Base-by-base conservation (phyloP, 225 moss, liverwort and hornwort genomes). In the Climacium dendroides region DNA sequence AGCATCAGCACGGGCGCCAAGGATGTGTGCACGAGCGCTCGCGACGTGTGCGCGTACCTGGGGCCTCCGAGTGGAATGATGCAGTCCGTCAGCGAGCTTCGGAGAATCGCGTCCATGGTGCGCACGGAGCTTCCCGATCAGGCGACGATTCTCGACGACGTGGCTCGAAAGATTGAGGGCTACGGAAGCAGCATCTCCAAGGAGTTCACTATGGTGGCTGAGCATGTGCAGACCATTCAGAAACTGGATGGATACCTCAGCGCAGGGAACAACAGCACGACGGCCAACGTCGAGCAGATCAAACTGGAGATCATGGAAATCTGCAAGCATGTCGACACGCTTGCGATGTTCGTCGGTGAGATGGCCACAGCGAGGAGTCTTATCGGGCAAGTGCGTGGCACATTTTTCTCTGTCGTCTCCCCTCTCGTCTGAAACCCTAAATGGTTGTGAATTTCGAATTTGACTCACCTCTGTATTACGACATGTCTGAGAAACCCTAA, bases 141-240 rank as follows among this genome's bases (percentile, higher is more conserved):
- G 61, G 89, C 91, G 9, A 43, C 53, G 19, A 90, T 55, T 62
- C 93, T 96, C 6, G 66, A 86, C 43, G 85, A 78, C 24, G 90
- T 92, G 10, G 89, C 90, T 10, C 60, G 80, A 34, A 85, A 83
- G 47, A 80, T 95, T 18, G 87, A 91, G 35, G 69, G 72, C 7
- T 93, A 84, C 11, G 92, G 87, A 11, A 70, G 53, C 48, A 88
- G 73, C 80, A 90, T 95, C 85, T 94, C 91, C 54, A 45, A 53
- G 13, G 95, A 95, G 78, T 87, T 96, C 37, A 91, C 91, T 30
- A 80, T 82, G 82, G 48, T 96, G 80, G 90, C 95, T n/a, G 78
- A 85, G 75, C 93, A 95, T 88, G 91, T 96, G 76, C 89, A 89
- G 55, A 70, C 65, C 43, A 85, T 96, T 29, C 92, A 95, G 85